Evolutionary conservation across 495 filamentous ascomycete genomes (phyloP).

Genomic region (Chaetomidium leptoderma): DNA sequence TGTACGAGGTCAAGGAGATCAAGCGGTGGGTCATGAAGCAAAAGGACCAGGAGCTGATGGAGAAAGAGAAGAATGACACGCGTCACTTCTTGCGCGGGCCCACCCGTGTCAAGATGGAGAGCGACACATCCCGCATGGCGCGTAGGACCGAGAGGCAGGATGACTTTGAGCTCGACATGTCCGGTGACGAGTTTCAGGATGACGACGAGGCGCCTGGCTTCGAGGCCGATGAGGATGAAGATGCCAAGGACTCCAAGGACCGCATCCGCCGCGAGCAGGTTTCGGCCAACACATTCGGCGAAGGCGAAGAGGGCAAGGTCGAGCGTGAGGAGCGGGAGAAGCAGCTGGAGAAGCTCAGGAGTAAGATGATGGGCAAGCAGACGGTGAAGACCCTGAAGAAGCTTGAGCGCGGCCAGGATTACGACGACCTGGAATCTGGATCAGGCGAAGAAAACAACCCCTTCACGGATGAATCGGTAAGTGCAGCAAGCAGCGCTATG

Average conservation of each 20-base stretch:
- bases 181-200: slow-evolving; percentile 49
- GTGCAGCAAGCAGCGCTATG: slow-evolving; percentile 4
- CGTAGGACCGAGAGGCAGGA: slow-evolving; percentile 51
- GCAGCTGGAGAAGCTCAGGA: slow-evolving; percentile 61
- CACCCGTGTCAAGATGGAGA: slow-evolving; percentile 50
- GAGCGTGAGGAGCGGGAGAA: slow-evolving; percentile 72
- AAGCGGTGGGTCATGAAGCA: slow-evolving; percentile 72
- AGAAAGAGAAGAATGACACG: slow-evolving; percentile 49
- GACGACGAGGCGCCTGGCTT: slow-evolving; percentile 83
- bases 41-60: slow-evolving; percentile 50
- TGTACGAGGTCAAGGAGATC: slow-evolving; percentile 48
- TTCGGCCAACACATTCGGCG: slow-evolving; percentile 78
- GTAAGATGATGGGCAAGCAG: slow-evolving; percentile 65
- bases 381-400: slow-evolving; percentile 74
- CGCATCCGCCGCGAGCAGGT: slow-evolving; percentile 84
- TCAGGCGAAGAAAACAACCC: slow-evolving; percentile 57
- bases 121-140: slow-evolving; percentile 47
- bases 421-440: slow-evolving; percentile 69
- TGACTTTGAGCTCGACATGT: slow-evolving; percentile 57
- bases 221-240: slow-evolving; percentile 76
- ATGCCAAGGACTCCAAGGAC: slow-evolving; percentile 79
- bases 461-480: slow-evolving; percentile 48
- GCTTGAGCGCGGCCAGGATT: slow-evolving; percentile 78
- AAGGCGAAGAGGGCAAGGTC: slow-evolving; percentile 80
- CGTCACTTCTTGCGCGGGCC: slow-evolving; percentile 42